phyloP scores from a whole-genome alignment of 805 yeast species.

The Saccharomycopsis sp. region DNA sequence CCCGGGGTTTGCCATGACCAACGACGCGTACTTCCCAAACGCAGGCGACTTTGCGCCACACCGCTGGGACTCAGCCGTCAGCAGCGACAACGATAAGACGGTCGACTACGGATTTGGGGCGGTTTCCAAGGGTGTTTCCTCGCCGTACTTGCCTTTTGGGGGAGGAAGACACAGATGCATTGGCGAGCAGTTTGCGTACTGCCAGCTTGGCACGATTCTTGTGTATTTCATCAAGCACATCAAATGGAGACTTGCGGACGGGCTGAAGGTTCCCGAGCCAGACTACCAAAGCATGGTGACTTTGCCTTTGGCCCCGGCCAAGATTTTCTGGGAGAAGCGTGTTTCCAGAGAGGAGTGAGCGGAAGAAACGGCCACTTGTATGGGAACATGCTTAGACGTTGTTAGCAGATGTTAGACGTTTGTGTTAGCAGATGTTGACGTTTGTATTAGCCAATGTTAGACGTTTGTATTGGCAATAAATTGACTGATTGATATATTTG shows the following conservation, averaged over 20 bases:
- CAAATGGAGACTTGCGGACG: conserved; percentile 64
- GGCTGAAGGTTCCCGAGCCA: conserved; percentile 51
- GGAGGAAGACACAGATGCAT: conserved; percentile 99
- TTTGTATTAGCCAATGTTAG: too few species aligned
- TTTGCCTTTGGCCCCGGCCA: conserved; percentile 74
- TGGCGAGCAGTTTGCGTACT: conserved; percentile 96
- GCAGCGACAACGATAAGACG: conserved; percentile 28
- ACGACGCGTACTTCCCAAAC: conserved; percentile 71
- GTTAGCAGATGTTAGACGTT: too few species aligned
- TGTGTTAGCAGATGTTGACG: too few species aligned
- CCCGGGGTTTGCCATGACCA: conserved; percentile 85
- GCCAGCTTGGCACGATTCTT: conserved; percentile 83
- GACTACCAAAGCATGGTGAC: conserved; percentile 92
- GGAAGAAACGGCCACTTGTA: too few species aligned
- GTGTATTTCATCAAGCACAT: conserved; percentile 66
- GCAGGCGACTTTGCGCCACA: conserved; percentile 71
- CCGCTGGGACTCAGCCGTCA: conserved; percentile 64
- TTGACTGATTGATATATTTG: too few species aligned
- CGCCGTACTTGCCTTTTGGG: conserved; percentile 96
- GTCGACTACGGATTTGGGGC: conserved; percentile 97
- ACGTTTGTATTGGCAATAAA: too few species aligned
- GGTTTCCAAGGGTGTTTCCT: conserved; percentile 89
- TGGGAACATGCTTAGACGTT: too few species aligned
- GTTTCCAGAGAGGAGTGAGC: conserved; percentile 22
- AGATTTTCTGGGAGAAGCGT: conserved; percentile 67